Base-by-base conservation (phyloP, 1,284 basidiomycete genomes). In the Trametes sp. region DNA sequence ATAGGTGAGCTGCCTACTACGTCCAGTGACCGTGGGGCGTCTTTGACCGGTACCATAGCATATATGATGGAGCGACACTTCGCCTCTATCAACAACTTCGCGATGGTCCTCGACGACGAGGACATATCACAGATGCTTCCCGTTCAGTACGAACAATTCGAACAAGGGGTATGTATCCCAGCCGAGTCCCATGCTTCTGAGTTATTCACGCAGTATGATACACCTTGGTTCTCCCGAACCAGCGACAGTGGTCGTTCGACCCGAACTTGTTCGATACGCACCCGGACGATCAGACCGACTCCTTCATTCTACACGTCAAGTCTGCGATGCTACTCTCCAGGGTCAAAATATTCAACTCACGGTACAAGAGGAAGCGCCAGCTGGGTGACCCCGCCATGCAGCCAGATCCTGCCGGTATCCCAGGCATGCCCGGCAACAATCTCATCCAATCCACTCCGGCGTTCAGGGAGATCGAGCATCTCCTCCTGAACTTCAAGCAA, bases 261-360 rank as follows among this genome's bases (percentile, higher is more conserved):
- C 80, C 78, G 60, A 82, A 87, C 68, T 74, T 90, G 16, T 78
- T 91, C 26, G 79, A 86, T 9, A 73, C 75, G 10, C 87, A 91
- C 70, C 84, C 84, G 23, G 84, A 84, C 44, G 79, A 81, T n/a
- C 85, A 89, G 69, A 85, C 84, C 0, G 90, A 93, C 71, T 85
- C 89, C 1, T 91, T 91, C 67, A 84, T 84, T n/a, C 72, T 93
- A n/a, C 90, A 89, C 66, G 81, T 92, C 72, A 93, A 93, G 72
- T 82, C 85, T 23, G 80, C 82, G 11, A 85, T 92, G 60, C 69
- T 93, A 41, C 80, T 92, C 35, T 90, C 89, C 11, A 82, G 78
- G 51, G 85, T 90, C 36, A 93, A 92, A 72, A 77, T 80, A n/a
- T 92, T 90, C 75, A 92, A 92, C 70, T 70, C 86, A 49, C 84